phyloP scores from a whole-genome alignment of 2,329 filamentous ascomycete species.

The Arthrobotrys entomopaga region DNA sequence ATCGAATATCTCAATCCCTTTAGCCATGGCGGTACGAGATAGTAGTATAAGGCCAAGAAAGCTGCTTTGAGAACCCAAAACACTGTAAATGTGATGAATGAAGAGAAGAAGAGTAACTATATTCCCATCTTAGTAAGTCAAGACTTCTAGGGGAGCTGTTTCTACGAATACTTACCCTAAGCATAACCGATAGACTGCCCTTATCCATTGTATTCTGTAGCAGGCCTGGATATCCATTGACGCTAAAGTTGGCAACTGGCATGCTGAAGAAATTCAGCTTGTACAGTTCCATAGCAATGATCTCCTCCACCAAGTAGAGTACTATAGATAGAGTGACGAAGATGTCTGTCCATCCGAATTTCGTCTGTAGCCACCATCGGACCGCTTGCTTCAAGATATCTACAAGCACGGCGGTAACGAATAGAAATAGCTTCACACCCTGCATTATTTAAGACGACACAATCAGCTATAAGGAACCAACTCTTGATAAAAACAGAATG shows the following conservation, averaged over 20 bases:
- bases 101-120: slow-evolving; percentile 52
- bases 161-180: slow-evolving; percentile 20
- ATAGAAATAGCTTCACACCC: slow-evolving; percentile 47
- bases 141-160: background rate
- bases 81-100: slow-evolving; percentile 50
- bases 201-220: slow-evolving; percentile 35
- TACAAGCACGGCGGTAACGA: slow-evolving; percentile 24
- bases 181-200: slow-evolving; percentile 27
- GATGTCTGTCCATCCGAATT: slow-evolving; percentile 47
- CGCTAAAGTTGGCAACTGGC: slow-evolving; percentile 48
- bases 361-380: slow-evolving; percentile 52
- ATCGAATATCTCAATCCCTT: slow-evolving; percentile 38
- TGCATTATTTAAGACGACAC: background rate
- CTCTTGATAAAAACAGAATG: background rate
- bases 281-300: slow-evolving; percentile 38
- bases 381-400: slow-evolving; percentile 43
- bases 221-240: slow-evolving; percentile 36
- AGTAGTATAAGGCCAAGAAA: slow-evolving; percentile 49
- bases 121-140: background rate
- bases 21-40: slow-evolving; percentile 51
- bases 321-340: slow-evolving; percentile 30
- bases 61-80: slow-evolving; percentile 52
- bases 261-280: slow-evolving; percentile 46
- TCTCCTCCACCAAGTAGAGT: slow-evolving; percentile 42
- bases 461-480: background rate